Conservation (phyloP, 495 filamentous ascomycete genomes). For the Penicillium angulare region DNA sequence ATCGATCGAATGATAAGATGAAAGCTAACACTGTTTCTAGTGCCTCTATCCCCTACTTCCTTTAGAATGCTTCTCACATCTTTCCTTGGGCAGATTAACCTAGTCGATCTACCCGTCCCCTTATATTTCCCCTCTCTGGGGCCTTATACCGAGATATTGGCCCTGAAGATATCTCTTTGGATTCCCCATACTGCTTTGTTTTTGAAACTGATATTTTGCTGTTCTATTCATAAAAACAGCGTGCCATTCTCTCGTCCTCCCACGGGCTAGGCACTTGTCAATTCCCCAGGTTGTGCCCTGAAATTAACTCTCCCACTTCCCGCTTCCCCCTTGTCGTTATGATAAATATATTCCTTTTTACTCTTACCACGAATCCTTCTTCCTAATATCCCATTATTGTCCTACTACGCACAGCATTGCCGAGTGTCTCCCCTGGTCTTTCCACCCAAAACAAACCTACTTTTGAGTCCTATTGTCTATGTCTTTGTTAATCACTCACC, state of each 20-base stretch:
- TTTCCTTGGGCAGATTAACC: not conserved
- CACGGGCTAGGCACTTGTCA: not conserved
- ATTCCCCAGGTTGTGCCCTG: not conserved
- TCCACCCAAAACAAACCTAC: slow-evolving; percentile 4
- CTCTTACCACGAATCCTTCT: slow-evolving; percentile 6
- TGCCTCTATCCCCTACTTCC: slow-evolving; percentile 49
- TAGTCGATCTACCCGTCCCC: not conserved
- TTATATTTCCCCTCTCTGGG: not conserved
- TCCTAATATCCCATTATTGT: slow-evolving; percentile 20
- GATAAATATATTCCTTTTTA: slow-evolving; percentile 33
- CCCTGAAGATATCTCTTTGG: not conserved
- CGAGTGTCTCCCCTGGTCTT: no score
- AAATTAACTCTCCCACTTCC: slow-evolving; percentile 4
- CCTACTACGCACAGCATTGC: not conserved
- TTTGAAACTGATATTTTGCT: slow-evolving; percentile 2
- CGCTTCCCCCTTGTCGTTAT: slow-evolving; percentile 24
- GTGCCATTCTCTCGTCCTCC: slow-evolving; percentile 6
- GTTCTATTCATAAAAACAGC: not conserved
- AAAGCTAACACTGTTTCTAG: slow-evolving; percentile 29
- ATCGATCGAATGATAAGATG: not conserved
- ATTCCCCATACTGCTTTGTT: slow-evolving; percentile 3
- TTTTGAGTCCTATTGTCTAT: slow-evolving; percentile 5
- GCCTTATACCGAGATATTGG: not conserved
- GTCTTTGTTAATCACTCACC: not conserved
- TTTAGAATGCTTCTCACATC: slow-evolving; percentile 20